Conservation (phyloP, 768 basidiomycete species). For the Leucocoprinus sp. region DNA sequence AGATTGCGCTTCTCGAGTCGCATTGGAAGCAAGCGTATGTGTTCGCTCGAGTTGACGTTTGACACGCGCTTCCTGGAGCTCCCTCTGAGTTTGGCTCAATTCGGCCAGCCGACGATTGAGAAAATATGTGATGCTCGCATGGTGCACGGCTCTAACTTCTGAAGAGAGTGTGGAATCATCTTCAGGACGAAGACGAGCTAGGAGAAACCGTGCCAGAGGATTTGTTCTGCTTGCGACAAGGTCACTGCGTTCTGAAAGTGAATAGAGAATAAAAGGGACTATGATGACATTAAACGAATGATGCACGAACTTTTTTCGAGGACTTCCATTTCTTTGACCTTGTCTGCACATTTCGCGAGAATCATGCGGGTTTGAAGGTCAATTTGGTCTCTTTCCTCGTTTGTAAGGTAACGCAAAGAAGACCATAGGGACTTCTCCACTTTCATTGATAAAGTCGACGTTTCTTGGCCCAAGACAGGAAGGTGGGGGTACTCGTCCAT, state of each 20-base stretch:
- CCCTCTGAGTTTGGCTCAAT: slow-evolving; percentile 69
- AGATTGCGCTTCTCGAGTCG: slow-evolving; percentile 51
- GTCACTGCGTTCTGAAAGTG: slow-evolving; percentile 52
- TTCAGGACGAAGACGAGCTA: slow-evolving; percentile 51
- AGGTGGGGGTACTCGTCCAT: slow-evolving; percentile 45
- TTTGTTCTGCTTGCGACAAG: slow-evolving; percentile 57
- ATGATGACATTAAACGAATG: background rate
- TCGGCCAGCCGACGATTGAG: slow-evolving; percentile 75
- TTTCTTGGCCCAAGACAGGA: slow-evolving; percentile 42
- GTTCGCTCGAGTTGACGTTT: slow-evolving; percentile 82
- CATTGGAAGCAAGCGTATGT: slow-evolving; percentile 75
- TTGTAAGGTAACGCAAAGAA: slow-evolving; percentile 63
- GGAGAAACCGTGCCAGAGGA: slow-evolving; percentile 62
- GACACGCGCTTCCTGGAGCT: slow-evolving; percentile 91
- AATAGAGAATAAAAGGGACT: slow-evolving; percentile 12
- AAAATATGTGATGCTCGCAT: slow-evolving; percentile 88
- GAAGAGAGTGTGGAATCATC: slow-evolving; percentile 45
- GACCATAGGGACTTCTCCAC: slow-evolving; percentile 45
- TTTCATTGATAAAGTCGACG: slow-evolving; percentile 41
- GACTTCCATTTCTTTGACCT: slow-evolving; percentile 81
- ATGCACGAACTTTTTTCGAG: slow-evolving; percentile 74
- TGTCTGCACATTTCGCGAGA: slow-evolving; percentile 75
- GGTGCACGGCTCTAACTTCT: slow-evolving; percentile 84
- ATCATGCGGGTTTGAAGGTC: slow-evolving; percentile 88
- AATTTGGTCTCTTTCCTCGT: slow-evolving; percentile 92